These are phyloP conservation scores for Ceratocystis huliohia DNA, from an alignment of 2,329 filamentous ascomycete species.

Conservation along the genomic window DNA sequence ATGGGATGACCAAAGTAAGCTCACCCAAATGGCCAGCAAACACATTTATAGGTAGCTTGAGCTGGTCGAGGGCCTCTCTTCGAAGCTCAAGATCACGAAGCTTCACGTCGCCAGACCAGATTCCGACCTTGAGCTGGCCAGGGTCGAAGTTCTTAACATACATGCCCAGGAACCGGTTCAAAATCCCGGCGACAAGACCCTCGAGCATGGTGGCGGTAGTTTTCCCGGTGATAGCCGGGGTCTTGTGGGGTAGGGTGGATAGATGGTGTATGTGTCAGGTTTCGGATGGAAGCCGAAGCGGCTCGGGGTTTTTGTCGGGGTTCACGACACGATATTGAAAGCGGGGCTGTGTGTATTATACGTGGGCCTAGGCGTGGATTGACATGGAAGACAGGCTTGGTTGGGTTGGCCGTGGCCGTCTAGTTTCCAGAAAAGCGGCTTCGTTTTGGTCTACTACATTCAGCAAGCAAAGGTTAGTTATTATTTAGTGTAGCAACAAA, in stretches of 20 bases:
- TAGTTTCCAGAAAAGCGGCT: too few relatives aligned
- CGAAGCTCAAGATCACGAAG: conserved; percentile 84
- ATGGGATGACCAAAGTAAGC: conserved; percentile 85
- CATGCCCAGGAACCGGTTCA: conserved; percentile 99
- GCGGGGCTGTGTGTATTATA: not conserved
- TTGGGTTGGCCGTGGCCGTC: not conserved
- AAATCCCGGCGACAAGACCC: conserved; percentile 86
- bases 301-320: not conserved
- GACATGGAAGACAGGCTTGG: not conserved
- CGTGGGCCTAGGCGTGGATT: not conserved
- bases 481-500: too few relatives aligned
- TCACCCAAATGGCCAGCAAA: conserved; percentile 87
- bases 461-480: too few relatives aligned
- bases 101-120: conserved; percentile 98
- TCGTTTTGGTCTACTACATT: too few relatives aligned
- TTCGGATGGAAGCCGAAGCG: not conserved
- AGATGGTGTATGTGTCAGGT: not conserved
- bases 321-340: too few relatives aligned
- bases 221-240: conserved; percentile 3
- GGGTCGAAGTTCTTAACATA: conserved; percentile 99
- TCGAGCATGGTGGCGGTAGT: conserved; percentile 61
- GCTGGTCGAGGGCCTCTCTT: conserved; percentile 88
- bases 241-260: not conserved
- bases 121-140: conserved; percentile 92
- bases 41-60: conserved; percentile 92